A percentile compares a stretch with the other conserved stretches of the same genome.
These are phyloP conservation scores for Parachaetomium inaequale DNA, from an alignment of 495 filamentous ascomycete genomes.

Conservation along the genomic window DNA sequence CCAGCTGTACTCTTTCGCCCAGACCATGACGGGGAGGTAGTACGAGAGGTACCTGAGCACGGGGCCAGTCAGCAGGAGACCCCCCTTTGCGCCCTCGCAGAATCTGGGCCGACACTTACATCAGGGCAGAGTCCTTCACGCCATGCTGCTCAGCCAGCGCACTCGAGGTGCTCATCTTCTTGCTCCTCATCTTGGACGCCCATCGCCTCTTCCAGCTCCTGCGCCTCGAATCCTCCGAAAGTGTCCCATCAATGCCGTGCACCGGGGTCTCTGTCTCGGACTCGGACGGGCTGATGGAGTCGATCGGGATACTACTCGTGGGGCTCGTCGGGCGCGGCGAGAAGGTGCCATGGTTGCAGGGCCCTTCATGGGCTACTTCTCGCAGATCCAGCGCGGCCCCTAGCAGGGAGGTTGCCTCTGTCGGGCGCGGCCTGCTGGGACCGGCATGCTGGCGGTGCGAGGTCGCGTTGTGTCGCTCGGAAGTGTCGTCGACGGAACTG, in stretches of 20 bases:
- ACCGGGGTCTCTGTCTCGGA: conserved; percentile 24
- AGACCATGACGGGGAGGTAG: conserved; percentile 86
- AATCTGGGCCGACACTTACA: conserved; percentile 45
- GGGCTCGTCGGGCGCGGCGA: conserved; percentile 59
- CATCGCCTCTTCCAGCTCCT: conserved; percentile 36
- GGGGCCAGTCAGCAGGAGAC: not conserved
- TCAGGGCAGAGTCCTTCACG: conserved; percentile 52
- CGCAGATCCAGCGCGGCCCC: conserved; percentile 21
- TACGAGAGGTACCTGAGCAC: conserved; percentile 78
- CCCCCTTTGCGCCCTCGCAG: not conserved
- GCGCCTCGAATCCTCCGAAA: conserved; percentile 21
- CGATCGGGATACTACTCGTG: conserved; percentile 41
- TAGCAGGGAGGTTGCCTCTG: conserved; percentile 47
- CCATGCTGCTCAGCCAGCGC: conserved; percentile 59
- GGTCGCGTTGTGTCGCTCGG: conserved; percentile 4
- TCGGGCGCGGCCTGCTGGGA: conserved; percentile 25
- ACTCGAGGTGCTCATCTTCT: conserved; percentile 61
- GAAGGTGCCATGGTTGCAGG: conserved; percentile 76
- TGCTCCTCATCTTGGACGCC: conserved; percentile 44
- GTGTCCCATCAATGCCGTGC: conserved; percentile 19
- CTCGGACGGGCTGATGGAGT: conserved; percentile 21
- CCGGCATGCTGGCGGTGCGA: conserved; percentile 23
- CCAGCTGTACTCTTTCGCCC: conserved; percentile 81
- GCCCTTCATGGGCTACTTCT: conserved; percentile 44
- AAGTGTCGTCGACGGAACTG: conserved; percentile 20